Evolutionary conservation across 306 rosid genomes (phyloP).

Genomic region (Corylus avellana): DNA sequence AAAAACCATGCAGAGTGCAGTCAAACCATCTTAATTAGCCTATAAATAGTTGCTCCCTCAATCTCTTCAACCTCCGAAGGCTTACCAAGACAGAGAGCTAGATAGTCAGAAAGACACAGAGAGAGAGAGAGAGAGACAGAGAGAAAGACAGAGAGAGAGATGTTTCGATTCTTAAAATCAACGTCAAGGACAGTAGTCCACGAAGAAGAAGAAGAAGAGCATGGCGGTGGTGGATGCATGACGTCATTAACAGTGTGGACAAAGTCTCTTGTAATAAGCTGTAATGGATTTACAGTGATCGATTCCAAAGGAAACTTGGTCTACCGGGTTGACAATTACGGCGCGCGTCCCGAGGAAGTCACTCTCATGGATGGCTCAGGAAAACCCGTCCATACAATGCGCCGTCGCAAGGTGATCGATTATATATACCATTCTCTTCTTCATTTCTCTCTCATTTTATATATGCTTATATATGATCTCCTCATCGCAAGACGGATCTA

Average conservation of each 20-base stretch:
- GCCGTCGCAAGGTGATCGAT: constrained; percentile 55
- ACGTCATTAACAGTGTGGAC: constrained; percentile 73
- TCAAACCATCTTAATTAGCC: background rate
- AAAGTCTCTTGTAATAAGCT: constrained; percentile 66
- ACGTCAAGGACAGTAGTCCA: constrained; percentile 67
- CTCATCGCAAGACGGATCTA: too few species aligned
- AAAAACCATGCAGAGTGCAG: background rate
- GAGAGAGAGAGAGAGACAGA: background rate
- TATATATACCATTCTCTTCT: background rate
- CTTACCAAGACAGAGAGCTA: background rate
- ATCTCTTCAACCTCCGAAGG: background rate
- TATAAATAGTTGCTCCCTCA: constrained; percentile 11
- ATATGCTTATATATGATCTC: too few species aligned
- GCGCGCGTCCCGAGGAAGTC: constrained; percentile 55
- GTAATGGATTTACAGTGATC: constrained; percentile 85
- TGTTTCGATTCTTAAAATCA: constrained; percentile 47
- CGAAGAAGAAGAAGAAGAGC: constrained; percentile 33
- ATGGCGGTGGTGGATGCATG: constrained; percentile 19
- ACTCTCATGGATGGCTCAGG: constrained; percentile 85
- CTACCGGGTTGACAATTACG: constrained; percentile 81
- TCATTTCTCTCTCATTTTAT: background rate
- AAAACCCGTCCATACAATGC: constrained; percentile 64
- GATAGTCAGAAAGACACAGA: too few species aligned
- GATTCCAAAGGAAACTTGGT: constrained; percentile 70
- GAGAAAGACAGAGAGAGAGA: constrained; percentile 23